Percentiles rank a stretch among this genome's conserved stretches.
Evolutionary conservation across 1,139 yeast genomes (phyloP).

Genomic region (Candida neerlandica): DNA sequence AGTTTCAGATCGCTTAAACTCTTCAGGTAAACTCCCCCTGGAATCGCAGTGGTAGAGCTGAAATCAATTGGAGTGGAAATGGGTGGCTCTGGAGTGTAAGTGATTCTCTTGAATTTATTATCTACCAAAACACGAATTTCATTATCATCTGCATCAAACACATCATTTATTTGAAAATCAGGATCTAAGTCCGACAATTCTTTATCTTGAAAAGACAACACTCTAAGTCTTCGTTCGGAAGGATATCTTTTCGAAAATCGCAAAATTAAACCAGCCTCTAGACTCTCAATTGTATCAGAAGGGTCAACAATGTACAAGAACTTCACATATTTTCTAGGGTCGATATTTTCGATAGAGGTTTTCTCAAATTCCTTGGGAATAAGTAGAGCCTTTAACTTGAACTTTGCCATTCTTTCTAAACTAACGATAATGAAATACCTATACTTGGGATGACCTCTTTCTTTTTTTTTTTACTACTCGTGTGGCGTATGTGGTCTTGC

Average conservation of each 20-base stretch:
- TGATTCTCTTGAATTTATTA: constrained; percentile 16
- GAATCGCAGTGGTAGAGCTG: neutral
- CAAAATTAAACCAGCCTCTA: constrained; percentile 44
- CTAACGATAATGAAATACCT: neutral
- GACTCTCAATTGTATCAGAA: constrained; percentile 45
- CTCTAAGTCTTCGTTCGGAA: constrained; percentile 51
- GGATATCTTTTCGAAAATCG: constrained; percentile 54
- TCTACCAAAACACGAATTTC: constrained; percentile 56
- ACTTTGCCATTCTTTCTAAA: constrained; percentile 24
- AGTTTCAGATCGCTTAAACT: constrained; percentile 23
- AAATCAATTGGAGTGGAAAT: constrained; percentile 5
- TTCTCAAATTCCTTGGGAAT: constrained; percentile 30
- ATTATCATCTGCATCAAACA: constrained; percentile 55
- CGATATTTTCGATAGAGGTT: constrained; percentile 18
- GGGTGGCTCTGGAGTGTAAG: constrained; percentile 1
- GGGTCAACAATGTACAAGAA: constrained; percentile 65
- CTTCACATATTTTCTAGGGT: constrained; percentile 32
- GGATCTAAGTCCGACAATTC: constrained; percentile 77
- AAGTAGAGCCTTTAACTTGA: constrained; percentile 44
- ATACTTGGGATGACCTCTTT: neutral
- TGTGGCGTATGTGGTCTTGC: neutral
- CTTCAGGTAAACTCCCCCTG: constrained; percentile 6
- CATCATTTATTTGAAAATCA: constrained; percentile 64
- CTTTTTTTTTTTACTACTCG: no score
- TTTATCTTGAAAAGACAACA: constrained; percentile 62